Evolutionary conservation across 495 filamentous ascomycete genomes (phyloP), one percentile per base, ranked within the genome.

Genomic region (Hyphodiscus hymeniophilus): DNA sequence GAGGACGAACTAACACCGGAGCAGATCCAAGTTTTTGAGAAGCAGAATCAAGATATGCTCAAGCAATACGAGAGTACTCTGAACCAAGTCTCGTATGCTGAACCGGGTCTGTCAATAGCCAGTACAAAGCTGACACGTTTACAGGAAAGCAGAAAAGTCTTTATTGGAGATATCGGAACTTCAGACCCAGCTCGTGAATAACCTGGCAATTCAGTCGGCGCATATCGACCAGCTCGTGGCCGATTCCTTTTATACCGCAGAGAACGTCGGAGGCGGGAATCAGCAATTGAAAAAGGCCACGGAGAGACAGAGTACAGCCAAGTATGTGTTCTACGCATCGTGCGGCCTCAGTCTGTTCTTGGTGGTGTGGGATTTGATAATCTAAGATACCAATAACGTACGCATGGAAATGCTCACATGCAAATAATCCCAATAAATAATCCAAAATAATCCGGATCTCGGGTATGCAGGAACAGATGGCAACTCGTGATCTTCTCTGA

Each of bases 141-240:
- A 32, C 56, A 95, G 90, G 54, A 87, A 82, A 21, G 88, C 92
- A 2, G 91, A 99, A 65, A 84, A 82, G 60, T 94, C 88, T 0
- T 75, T 99, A 7, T 58, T 95, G 3, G 92, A 97, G 61, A 97
- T 99, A 45, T 86, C 87, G 17, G 87, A 92, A 50, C 73, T 99
- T 4, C 94, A 99, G 57, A 85, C 84, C 39, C 83, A 88, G 30
- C 80, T 99, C 15, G 86, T 89, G 26, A 73, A 75, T 42, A 94
- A 96, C 51, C 79, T 99, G 1, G 73, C 82, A 17, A 80, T 80
- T 2, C 92, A 99, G 57, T 84, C 85, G 35, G 87, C 82, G 40
- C 82, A 88, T 51, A 90, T 99, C 48, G 81, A 86, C 42, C 86
- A 90, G 55, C 68, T 99, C 15, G 85, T 95, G n/a, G 70, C 80